Base-by-base conservation (phyloP, 2,329 filamentous ascomycete species). In the Chrysosporium keratinophilum region DNA sequence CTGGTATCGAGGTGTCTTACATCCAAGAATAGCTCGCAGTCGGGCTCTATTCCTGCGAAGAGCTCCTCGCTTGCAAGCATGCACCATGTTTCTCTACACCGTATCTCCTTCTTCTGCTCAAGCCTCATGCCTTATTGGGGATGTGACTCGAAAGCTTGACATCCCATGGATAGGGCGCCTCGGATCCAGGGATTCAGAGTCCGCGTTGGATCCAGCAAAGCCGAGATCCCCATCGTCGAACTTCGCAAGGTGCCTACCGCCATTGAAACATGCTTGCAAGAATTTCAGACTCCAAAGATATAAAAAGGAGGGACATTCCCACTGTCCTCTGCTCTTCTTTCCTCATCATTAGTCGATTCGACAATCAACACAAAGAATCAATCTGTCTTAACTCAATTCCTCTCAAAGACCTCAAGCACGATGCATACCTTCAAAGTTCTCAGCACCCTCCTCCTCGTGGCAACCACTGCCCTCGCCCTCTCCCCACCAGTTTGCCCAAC, bases 401-500 rank as follows among this genome's bases (percentile, higher is more conserved):
- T 7, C 40, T 28, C 43, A 23, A 44, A 47, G 1, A 46, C 11
- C 31, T 43, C 52, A 15, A 50, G 28, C 55, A 65, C 47, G 42
- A 69, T 69, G 67, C 62, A 64, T 52, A 42, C 35, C 51, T 50
- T 65, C 57, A 54, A 63, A 37, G 47, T 62, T 45, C 33, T 65
- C 42, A 44, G 59, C 42, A 51, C 63, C 50, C 39, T 62, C 33
- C 50, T 65, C 59, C 55, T 66, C 59, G 52, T 67, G 19, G 55
- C 62, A 28, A 57, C 60, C 35, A 55, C 44, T 47, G 35, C 53
- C 39, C 33, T 51, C 39, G 50, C 58, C 33, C 57, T 59, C 20
- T 37, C 59, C 4, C 55, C 57, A 2, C 61, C 64, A 10, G 58
- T 54, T 28, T 71, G 68, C 56, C 65, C 65, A 20, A 68, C 65